phyloP scores from a whole-genome alignment of 768 basidiomycete species.

The Serendipita vermifera region DNA sequence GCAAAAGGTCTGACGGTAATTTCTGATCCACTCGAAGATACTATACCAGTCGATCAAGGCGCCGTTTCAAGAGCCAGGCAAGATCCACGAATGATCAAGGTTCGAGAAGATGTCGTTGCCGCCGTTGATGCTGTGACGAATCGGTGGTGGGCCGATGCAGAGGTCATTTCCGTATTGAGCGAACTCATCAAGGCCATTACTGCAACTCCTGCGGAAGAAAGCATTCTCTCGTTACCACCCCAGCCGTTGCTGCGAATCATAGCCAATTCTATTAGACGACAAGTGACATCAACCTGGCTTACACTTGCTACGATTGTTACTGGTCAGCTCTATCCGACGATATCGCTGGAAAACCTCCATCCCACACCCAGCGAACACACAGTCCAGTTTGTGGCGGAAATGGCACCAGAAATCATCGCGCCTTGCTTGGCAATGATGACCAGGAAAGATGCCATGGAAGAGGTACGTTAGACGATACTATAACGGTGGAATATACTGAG shows the following conservation, averaged over 20 bases:
- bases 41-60: constrained; percentile 38
- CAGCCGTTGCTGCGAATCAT: constrained; percentile 70
- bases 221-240: constrained; percentile 67
- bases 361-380: constrained; percentile 42
- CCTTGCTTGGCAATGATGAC: constrained; percentile 42
- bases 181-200: constrained; percentile 80
- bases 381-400: constrained; percentile 39
- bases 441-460: constrained; percentile 52
- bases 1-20: constrained; percentile 76
- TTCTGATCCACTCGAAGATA: constrained; percentile 41
- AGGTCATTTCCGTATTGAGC: constrained; percentile 65
- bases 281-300: constrained; percentile 67
- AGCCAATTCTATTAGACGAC: constrained; percentile 55
- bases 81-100: constrained; percentile 45
- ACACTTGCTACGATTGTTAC: constrained; percentile 68
- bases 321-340: constrained; percentile 68
- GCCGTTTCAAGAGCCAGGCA: constrained; percentile 35
- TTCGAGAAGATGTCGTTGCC: constrained; percentile 55
- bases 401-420: constrained; percentile 46
- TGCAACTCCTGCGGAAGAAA: constrained; percentile 59
- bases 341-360: constrained; percentile 33
- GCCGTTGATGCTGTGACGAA: constrained; percentile 50
- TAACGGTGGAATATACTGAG: constrained; percentile 57
- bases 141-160: constrained; percentile 68
- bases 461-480: constrained; percentile 46